Evolutionary conservation across 768 basidiomycete genomes (phyloP).

Genomic region (Pholiota molesta): DNA sequence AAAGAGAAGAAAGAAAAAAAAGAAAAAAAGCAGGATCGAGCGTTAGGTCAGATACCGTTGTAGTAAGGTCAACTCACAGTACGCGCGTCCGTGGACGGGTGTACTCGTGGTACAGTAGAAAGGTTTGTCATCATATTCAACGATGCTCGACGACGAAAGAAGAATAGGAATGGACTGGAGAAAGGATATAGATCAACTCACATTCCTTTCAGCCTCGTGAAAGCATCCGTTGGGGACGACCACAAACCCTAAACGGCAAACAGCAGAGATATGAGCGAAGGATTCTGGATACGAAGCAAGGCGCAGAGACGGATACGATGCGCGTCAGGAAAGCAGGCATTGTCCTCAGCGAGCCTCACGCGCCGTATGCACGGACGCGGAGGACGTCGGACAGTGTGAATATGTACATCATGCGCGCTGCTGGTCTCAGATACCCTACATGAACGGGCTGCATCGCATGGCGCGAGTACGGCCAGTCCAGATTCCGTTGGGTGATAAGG

Average conservation of each 20-base stretch:
- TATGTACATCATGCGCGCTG: constrained; percentile 12
- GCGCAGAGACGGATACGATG: not conserved
- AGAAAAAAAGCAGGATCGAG: not conserved
- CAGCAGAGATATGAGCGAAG: too few relatives aligned
- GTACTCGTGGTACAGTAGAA: constrained; percentile 16
- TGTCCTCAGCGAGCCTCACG: constrained; percentile 1
- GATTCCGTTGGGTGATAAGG: not conserved
- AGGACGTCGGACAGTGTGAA: constrained; percentile 16
- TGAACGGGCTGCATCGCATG: not conserved
- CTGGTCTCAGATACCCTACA: not conserved
- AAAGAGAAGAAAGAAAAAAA: too few relatives aligned
- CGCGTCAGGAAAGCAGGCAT: not conserved
- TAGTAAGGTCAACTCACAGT: constrained; percentile 12
- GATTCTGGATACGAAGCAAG: too few relatives aligned
- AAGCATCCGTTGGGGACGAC: too few relatives aligned
- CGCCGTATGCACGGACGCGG: constrained; percentile 11
- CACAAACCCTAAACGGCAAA: too few relatives aligned
- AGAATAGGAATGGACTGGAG: not conserved
- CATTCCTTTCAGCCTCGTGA: too few relatives aligned
- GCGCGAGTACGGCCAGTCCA: not conserved
- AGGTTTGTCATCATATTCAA: constrained; percentile 6
- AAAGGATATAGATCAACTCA: not conserved
- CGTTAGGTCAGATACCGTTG: constrained; percentile 15
- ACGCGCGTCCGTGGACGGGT: not conserved
- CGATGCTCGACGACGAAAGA: not conserved